Evolutionary conservation across 441 rosid genomes (phyloP).

Genomic region (Iberis amara): DNA sequence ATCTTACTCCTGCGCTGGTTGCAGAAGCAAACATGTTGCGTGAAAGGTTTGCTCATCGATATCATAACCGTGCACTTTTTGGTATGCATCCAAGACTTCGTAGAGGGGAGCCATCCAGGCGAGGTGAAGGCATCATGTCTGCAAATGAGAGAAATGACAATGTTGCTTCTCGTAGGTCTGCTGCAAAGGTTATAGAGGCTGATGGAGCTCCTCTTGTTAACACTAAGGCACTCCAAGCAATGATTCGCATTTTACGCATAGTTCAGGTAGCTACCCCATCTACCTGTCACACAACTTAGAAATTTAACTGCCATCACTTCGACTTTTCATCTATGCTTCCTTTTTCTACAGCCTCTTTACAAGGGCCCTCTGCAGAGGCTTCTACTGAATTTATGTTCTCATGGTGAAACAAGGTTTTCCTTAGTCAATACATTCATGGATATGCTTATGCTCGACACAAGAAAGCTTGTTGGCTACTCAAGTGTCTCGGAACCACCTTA

Average conservation of each 20-base stretch:
- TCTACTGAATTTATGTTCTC: conserved; percentile 86
- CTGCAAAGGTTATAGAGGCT: conserved; percentile 75
- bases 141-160: conserved; percentile 56
- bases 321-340: conserved; percentile 18
- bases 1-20: conserved; percentile 96
- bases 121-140: conserved; percentile 69
- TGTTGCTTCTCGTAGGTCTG: conserved; percentile 61
- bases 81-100: conserved; percentile 97
- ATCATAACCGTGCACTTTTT: conserved; percentile 74
- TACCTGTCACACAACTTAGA: not conserved
- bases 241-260: conserved; percentile 84
- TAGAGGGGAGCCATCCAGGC: conserved; percentile 92
- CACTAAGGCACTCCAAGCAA: conserved; percentile 71
- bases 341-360: conserved; percentile 68
- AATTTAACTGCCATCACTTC: conserved; percentile 3
- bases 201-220: conserved; percentile 90
- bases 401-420: conserved; percentile 73
- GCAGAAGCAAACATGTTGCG: conserved; percentile 99
- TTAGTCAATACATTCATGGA: conserved; percentile 81
- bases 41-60: conserved; percentile 91
- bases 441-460: conserved; percentile 79
- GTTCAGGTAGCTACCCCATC: conserved; percentile 83
- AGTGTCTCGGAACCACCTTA: conserved; percentile 62
- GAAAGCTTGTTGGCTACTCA: conserved; percentile 41
- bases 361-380: conserved; percentile 96